phyloP scores from a whole-genome alignment of 1,284 basidiomycete genomes.

The Rhodotorula sp. region DNA sequence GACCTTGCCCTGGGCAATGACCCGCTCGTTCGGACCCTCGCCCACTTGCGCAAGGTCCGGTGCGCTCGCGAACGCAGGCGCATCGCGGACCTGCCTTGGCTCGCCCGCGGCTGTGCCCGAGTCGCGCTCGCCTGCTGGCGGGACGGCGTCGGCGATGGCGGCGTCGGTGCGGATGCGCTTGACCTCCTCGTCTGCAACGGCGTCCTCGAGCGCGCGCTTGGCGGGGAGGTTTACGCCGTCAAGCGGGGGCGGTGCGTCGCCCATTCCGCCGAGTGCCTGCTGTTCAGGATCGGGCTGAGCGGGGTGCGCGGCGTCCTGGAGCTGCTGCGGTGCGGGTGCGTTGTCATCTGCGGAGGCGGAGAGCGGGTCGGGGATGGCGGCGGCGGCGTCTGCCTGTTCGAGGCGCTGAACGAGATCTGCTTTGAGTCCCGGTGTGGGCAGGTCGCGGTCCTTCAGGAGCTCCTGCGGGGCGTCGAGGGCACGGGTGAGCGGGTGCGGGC shows the following conservation, averaged over 20 bases:
- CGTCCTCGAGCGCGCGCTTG: slow-evolving; percentile 3
- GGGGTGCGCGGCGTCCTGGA: background rate
- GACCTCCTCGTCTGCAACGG: slow-evolving; percentile 9
- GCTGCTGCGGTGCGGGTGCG: background rate
- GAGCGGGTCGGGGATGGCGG: background rate
- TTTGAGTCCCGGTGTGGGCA: slow-evolving; percentile 41
- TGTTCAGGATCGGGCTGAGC: background rate
- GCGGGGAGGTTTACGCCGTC: background rate
- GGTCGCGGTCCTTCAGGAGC: slow-evolving; percentile 26
- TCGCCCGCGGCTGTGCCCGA: background rate
- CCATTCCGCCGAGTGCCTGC: background rate
- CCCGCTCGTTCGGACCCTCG: background rate
- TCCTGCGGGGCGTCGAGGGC: slow-evolving; percentile 26
- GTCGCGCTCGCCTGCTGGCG: background rate
- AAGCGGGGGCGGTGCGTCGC: background rate
- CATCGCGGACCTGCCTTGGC: background rate
- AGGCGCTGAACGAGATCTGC: slow-evolving; percentile 41
- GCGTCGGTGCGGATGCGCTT: slow-evolving; percentile 22
- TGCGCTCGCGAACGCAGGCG: background rate
- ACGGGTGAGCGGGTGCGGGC: background rate
- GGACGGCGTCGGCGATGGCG: background rate
- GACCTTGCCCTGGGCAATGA: slow-evolving; percentile 5
- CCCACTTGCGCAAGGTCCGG: background rate
- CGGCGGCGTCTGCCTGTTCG: slow-evolving; percentile 1
- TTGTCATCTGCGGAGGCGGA: background rate